Conservation (phyloP, 2,329 filamentous ascomycete genomes). For the Byssochlamys sp. region DNA sequence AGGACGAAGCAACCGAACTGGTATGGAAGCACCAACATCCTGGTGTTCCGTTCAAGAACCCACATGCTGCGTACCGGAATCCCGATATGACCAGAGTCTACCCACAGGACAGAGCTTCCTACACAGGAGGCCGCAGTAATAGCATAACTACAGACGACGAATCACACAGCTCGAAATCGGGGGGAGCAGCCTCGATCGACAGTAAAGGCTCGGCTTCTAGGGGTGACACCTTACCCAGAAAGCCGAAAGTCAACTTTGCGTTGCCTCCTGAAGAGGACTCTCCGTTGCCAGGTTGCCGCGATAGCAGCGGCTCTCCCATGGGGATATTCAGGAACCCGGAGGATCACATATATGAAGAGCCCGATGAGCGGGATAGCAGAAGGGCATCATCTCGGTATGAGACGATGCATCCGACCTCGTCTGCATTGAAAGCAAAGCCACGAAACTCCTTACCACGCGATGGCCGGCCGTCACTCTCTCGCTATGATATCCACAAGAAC, state of each 20-base stretch:
- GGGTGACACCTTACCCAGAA: constrained; percentile 2
- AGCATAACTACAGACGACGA: constrained; percentile 5
- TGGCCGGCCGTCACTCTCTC: constrained; percentile 34
- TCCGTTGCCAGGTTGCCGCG: not conserved
- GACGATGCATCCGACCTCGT: constrained; percentile 23
- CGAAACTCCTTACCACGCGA: constrained; percentile 52
- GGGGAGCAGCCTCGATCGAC: constrained; percentile 5
- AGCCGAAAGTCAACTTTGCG: constrained; percentile 27
- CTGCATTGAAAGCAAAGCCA: constrained; percentile 48
- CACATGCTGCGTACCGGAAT: constrained; percentile 39
- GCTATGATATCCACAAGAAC: constrained; percentile 73
- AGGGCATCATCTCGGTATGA: constrained; percentile 11
- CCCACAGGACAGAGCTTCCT: constrained; percentile 36
- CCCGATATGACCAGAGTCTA: constrained; percentile 35
- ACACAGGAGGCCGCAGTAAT: constrained; percentile 35
- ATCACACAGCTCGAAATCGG: not conserved
- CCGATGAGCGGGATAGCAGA: constrained; percentile 41
- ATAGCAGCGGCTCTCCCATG: constrained; percentile 32
- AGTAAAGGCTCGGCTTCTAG: not conserved
- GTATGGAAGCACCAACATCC: constrained; percentile 56
- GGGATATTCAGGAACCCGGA: constrained; percentile 50
- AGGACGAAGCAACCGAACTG: constrained; percentile 54
- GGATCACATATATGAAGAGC: constrained; percentile 75
- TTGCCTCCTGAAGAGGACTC: constrained; percentile 20
- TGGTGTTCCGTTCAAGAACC: constrained; percentile 39